Conservation (phyloP, 208 protist species). For the Endotrypanum monterogeii region DNA sequence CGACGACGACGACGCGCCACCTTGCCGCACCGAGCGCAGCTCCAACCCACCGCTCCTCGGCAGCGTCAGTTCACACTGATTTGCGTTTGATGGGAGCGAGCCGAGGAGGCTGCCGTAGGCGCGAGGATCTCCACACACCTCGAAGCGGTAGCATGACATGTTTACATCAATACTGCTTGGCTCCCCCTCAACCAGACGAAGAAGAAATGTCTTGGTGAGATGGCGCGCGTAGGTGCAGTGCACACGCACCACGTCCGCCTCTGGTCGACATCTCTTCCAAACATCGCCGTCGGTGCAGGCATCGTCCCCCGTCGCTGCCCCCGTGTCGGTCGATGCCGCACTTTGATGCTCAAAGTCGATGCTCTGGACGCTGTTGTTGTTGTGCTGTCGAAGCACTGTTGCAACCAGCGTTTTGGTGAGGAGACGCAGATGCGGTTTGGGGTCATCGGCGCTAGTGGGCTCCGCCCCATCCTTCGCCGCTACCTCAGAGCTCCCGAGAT, state of each 20-base stretch:
- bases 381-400: slow-evolving; percentile 53
- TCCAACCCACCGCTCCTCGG: slow-evolving; percentile 36
- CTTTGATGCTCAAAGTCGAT: slow-evolving; percentile 17
- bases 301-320: neutral
- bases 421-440: slow-evolving; percentile 23
- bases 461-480: neutral
- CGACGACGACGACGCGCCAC: slow-evolving; percentile 1
- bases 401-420: slow-evolving; percentile 41
- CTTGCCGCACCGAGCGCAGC: slow-evolving; percentile 35
- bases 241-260: slow-evolving; percentile 42
- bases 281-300: neutral
- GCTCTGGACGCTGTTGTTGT: slow-evolving; percentile 21
- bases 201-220: slow-evolving; percentile 45
- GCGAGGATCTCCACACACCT: slow-evolving; percentile 39
- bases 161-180: slow-evolving; percentile 28
- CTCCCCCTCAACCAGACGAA: slow-evolving; percentile 42
- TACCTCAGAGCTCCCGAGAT: slow-evolving; percentile 2
- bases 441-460: neutral
- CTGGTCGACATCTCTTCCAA: slow-evolving; percentile 4
- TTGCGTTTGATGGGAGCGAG: slow-evolving; percentile 37
- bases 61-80: slow-evolving; percentile 39
- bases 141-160: slow-evolving; percentile 40
- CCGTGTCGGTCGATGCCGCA: neutral
- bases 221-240: slow-evolving; percentile 35
- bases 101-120: slow-evolving; percentile 43